Conservation (phyloP, 208 protist species). For the Leishmania major region DNA sequence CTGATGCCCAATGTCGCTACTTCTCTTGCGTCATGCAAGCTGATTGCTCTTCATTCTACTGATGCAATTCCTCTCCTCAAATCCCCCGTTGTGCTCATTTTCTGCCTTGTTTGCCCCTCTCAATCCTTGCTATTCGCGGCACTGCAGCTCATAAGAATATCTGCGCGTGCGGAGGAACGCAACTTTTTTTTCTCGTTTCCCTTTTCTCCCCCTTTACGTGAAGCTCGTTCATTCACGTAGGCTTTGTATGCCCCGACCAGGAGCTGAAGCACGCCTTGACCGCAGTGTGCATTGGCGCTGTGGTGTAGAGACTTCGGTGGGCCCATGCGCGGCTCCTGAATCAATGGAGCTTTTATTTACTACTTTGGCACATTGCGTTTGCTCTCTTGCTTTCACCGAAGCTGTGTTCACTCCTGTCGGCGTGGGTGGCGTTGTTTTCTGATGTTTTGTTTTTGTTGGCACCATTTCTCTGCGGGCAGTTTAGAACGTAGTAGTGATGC, state of each 20-base stretch:
- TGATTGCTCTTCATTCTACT: not conserved
- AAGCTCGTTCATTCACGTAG: not conserved
- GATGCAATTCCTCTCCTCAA: not conserved
- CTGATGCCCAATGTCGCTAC: not conserved
- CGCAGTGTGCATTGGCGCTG: conserved; percentile 1
- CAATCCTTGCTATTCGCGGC: not conserved
- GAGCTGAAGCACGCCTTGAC: not conserved
- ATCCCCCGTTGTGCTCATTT: not conserved
- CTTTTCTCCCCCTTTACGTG: not conserved
- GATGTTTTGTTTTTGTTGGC: conserved; percentile 11
- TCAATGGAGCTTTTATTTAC: conserved; percentile 7
- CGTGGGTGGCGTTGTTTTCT: not conserved
- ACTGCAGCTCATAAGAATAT: conserved; percentile 11
- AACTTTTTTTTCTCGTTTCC: not conserved
- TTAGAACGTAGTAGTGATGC: not conserved
- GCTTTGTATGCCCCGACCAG: not conserved
- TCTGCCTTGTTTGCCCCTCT: not conserved
- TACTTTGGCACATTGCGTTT: conserved; percentile 2
- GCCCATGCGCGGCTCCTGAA: not conserved
- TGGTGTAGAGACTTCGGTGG: not conserved
- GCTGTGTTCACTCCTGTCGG: not conserved
- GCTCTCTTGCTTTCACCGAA: not conserved
- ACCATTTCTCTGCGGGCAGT: conserved; percentile 5
- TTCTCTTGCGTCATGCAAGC: not conserved
- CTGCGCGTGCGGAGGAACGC: not conserved